Base-by-base conservation (phyloP, 768 basidiomycete species). In the Tricholoma flavovirens region DNA sequence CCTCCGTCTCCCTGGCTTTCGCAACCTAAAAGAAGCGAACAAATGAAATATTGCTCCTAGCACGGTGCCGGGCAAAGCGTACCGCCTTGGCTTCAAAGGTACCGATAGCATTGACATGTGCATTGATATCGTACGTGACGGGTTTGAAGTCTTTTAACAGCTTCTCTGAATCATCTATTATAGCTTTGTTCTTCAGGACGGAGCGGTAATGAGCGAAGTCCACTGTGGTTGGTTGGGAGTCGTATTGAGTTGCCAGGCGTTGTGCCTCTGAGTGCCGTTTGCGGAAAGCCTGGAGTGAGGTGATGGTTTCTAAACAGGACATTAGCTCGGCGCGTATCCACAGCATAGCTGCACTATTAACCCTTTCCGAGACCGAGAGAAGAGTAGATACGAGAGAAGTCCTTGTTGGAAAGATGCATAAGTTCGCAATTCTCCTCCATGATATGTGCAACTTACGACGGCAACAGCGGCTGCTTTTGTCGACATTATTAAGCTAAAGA, bases 31-130 rank as follows among this genome's bases (percentile, higher is more conserved):
- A 24, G 17, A 43, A 24, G 35, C 52, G 6, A 49, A 50, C 42
- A 22, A n/a, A 30, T 30, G 15, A 48, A 17, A 26, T 5, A 17
- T 5, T 30, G 46, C 0, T 10, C 9, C 11, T 21, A 17, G 29
- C 3, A 29, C 30, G 30, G 26, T 3, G n/a, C n/a, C n/a, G n/a
- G n/a, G n/a, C n/a, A 48, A 32, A 21, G 67, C 70, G 55, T 63
- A 98, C 96, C 59, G 97, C 97, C 76, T 95, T 97, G 59, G 83
- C 80, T 81, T 98, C 92, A 72, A 99, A 99, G 50, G 92, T 86
- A 69, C 96, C 93, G 65, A 99, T 97, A 45, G 92, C 93, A 75
- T 93, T 96, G 73, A 97, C 69, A 72, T 95, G 91, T 53, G 90
- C 79, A 64, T 73, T 75, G 56, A 94, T 89, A 68, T 99, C 96